Base-by-base conservation (phyloP, 495 filamentous ascomycete species). In the Choiromyces venosus region DNA sequence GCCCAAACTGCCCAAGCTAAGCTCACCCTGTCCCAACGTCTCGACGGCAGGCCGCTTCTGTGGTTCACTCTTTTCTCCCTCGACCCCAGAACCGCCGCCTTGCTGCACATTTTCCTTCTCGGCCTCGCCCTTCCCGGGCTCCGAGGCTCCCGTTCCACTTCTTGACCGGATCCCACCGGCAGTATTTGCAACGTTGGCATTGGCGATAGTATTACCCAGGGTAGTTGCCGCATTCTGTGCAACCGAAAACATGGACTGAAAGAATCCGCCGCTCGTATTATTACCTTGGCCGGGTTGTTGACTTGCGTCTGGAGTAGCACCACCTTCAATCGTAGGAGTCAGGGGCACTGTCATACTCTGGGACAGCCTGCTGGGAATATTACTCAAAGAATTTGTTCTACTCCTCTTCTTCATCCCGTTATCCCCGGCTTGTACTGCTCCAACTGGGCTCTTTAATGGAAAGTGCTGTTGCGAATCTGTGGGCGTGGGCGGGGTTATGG, bases 171-270 rank as follows among this genome's bases (percentile, higher is more conserved):
- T 79, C 74, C 79, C 82, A 83, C 67, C 73, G 79, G 73, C 85
- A 86, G 77, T 83, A 83, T 69, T 82, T 77, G 56, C 79, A 73
- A 38, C 81, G 80, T 46, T 85, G 3, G 86, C 87, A 74, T 92
- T 93, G 16, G 88, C 82, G 37, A 98, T 92, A 66, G 87, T 93
- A 79, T 88, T 97, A 76, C 87, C 93, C 6, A 99, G 79, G 2
- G 89, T 89, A 76, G 88, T 93, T n/a, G 95, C 94, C 52, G 96
- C 94, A 83, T 92, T 98, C 80, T 98, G 95, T 21, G 94, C 94
- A 38, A 90, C 94, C 39, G 93, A 93, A 78, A 99, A 92, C 80
- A 98, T 91, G 21, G 90, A 92, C 9, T 92, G 94, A 82, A 99
- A 99, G 82, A 99, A 99, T 0, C 93, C 92, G 65, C 84, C 77